phyloP scores from a whole-genome alignment of 2,329 filamentous ascomycete genomes.

The Macrophomina phaseolina region DNA sequence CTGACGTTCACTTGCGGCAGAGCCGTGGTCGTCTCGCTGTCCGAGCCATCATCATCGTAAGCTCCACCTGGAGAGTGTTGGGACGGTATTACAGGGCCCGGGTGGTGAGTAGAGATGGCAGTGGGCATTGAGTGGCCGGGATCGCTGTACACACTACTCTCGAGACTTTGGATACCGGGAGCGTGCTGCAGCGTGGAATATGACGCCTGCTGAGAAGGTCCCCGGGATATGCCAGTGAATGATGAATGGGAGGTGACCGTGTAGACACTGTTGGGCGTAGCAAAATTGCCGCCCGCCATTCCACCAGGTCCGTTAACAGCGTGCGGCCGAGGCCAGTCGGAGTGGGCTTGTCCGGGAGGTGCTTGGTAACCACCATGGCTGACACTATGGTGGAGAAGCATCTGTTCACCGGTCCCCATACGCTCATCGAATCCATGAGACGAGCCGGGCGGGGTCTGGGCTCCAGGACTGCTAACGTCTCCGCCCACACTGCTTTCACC shows the following conservation, averaged over 20 bases:
- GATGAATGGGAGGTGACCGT: slow-evolving; percentile 4
- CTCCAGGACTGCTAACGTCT: background rate
- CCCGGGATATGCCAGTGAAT: slow-evolving; percentile 7
- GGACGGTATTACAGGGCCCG: slow-evolving; percentile 37
- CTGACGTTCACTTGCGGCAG: slow-evolving; percentile 38
- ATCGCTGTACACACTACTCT: slow-evolving; percentile 19
- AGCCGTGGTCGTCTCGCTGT: slow-evolving; percentile 45
- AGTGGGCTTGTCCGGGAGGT: background rate
- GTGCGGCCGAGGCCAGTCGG: background rate
- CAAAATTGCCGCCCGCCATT: slow-evolving; percentile 15
- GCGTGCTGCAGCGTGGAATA: slow-evolving; percentile 14
- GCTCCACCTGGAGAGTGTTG: slow-evolving; percentile 33
- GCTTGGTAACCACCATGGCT: slow-evolving; percentile 8
- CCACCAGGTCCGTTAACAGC: slow-evolving; percentile 7
- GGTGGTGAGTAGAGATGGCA: slow-evolving; percentile 31
- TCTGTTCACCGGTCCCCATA: slow-evolving; percentile 11
- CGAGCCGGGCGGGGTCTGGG: slow-evolving; percentile 18
- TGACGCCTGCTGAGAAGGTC: slow-evolving; percentile 12
- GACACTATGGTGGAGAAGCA: slow-evolving; percentile 16
- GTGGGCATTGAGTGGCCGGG: slow-evolving; percentile 13
- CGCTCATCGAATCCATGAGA: slow-evolving; percentile 17
- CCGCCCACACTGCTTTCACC: slow-evolving; percentile 9
- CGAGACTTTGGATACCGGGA: slow-evolving; percentile 15
- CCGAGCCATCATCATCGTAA: slow-evolving; percentile 37
- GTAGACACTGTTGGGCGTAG: slow-evolving; percentile 9